Conservation (phyloP, 495 filamentous ascomycete species). For the Trichoderma gamsii region DNA sequence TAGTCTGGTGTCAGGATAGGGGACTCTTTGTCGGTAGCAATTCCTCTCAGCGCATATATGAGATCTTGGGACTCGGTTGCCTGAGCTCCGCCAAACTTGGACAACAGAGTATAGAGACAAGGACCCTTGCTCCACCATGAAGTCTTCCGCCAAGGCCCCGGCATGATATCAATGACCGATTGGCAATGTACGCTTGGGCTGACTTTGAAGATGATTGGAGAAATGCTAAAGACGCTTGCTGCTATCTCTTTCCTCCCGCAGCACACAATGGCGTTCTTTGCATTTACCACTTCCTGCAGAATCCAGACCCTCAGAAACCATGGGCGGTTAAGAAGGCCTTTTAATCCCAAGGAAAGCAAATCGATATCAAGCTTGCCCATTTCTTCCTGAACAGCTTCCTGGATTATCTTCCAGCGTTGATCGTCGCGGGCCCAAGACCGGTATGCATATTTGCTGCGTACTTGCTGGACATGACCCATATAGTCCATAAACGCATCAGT, state of each 20-base stretch:
- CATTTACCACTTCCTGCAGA: constrained; percentile 24
- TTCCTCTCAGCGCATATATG: not conserved
- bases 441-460: not conserved
- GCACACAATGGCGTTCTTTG: not conserved
- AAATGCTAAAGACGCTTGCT: not conserved
- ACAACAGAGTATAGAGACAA: not conserved
- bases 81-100: not conserved
- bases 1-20: no score
- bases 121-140: not conserved
- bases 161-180: not conserved
- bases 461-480: not conserved
- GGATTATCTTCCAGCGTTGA: not conserved
- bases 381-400: not conserved
- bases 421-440: not conserved
- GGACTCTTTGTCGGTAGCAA: not conserved
- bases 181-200: not conserved
- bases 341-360: not conserved
- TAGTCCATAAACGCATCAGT: not conserved
- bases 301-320: constrained; percentile 39
- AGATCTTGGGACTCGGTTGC: not conserved
- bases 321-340: not conserved
- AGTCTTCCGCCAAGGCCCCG: not conserved
- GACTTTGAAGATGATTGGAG: not conserved
- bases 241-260: not conserved
- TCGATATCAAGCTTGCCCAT: not conserved